Evolutionary conservation across 345 rosid species (phyloP), one percentile per base, ranked within the genome.

Genomic region (Acer campestre): DNA sequence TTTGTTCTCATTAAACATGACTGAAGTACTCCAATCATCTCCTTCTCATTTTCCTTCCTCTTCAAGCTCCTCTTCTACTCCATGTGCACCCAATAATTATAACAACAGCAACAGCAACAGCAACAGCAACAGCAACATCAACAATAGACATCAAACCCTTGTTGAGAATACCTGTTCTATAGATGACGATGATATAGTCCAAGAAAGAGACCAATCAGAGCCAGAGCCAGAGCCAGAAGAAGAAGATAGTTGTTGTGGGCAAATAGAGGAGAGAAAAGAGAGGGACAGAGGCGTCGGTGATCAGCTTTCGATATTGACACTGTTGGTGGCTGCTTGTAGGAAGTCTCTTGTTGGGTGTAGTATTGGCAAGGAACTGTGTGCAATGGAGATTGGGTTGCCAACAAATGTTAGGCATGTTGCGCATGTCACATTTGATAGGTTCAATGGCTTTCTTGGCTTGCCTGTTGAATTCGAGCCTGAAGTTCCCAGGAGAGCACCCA

Each of bases 401-500:
- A 91, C 98, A 2, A 84, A 97, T 80, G 99, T 97, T 71, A 88
- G 97, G 66, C 99, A 97, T 81, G 96, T 97, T 35, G 96, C 98
- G 51, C 99, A 97, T 86, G 99, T 97, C 38, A 97, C 98, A n/a
- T 97, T 97, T 76, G 99, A 97, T 84, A 89, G 99, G 82, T 97
- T 97, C 75, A 88, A 94, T 85, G 99, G 99, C 53, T 97, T 97
- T 77, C 96, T 91, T 74, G 99, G 99, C 67, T 88, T 97, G 83
- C 99, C 99, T 68, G 94, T 91, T 85, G 99, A 97, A 85, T 90
- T 97, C 79, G 98, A 97, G 83, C 98, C 99, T 40, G 99, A 97
- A 75, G 96, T 95, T 74, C 97, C 94, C 22, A 88, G 92, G 82
- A 90, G 93, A 69, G 91, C 97, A 68, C 99, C 99, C 20, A 95